These are phyloP conservation scores for Diaporthe capsici DNA, from an alignment of 2,329 filamentous ascomycete genomes.

Conservation along the genomic window DNA sequence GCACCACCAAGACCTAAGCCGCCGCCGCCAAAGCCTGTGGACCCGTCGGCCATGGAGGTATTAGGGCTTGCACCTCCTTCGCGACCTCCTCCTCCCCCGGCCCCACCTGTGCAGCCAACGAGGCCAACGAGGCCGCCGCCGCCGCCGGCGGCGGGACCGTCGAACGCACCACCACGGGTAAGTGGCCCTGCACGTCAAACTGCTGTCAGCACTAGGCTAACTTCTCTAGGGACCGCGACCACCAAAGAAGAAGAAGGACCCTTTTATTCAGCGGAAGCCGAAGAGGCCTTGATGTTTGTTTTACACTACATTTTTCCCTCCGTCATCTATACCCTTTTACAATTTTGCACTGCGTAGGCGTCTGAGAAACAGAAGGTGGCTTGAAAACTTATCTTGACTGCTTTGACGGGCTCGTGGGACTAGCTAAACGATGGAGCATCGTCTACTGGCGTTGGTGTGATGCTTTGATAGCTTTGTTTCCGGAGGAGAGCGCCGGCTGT, in stretches of 20 bases:
- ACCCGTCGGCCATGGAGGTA: constrained; percentile 67
- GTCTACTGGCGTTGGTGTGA: constrained; percentile 12
- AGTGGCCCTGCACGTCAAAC: not conserved
- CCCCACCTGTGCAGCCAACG: constrained; percentile 22
- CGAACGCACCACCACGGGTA: constrained; percentile 28
- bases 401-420: not conserved
- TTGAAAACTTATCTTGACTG: not conserved
- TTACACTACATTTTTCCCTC: not conserved
- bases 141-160: constrained; percentile 23
- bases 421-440: constrained; percentile 20
- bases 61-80: constrained; percentile 63
- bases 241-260: constrained; percentile 54
- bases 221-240: constrained; percentile 15
- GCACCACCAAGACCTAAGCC: constrained; percentile 39
- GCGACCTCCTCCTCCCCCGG: constrained; percentile 53
- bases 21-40: constrained; percentile 49
- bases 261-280: constrained; percentile 59
- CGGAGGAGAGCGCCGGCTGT: not conserved
- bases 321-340: constrained; percentile 23
- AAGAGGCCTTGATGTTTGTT: constrained; percentile 43
- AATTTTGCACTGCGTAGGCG: constrained; percentile 11
- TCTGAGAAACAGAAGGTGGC: not conserved
- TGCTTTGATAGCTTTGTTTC: not conserved
- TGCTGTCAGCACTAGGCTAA: not conserved
- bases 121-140: constrained; percentile 30